These are phyloP conservation scores for Gossypium anomalum DNA, from an alignment of 345 rosid species.

Conservation along the genomic window DNA sequence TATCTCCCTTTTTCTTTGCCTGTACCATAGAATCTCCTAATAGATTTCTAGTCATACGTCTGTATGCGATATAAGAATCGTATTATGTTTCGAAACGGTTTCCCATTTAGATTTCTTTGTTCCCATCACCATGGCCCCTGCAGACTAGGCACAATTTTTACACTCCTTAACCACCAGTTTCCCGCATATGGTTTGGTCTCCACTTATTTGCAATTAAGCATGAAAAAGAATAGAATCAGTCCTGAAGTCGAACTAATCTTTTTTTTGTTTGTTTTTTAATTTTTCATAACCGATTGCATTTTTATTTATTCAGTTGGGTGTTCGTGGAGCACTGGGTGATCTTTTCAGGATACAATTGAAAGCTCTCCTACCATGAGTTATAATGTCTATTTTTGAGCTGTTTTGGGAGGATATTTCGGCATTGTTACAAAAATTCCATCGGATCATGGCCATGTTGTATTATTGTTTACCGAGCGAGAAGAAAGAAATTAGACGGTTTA, in stretches of 20 bases:
- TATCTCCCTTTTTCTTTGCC: slow-evolving; percentile 3
- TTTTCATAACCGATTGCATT: not conserved
- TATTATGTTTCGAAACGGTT: not conserved
- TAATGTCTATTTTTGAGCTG: not conserved
- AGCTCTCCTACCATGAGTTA: slow-evolving; percentile 56
- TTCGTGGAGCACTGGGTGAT: slow-evolving; percentile 83
- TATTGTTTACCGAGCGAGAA: not conserved
- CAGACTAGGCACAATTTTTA: not conserved
- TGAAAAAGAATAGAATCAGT: not conserved
- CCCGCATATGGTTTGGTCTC: not conserved
- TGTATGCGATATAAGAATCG: not conserved
- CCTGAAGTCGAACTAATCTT: not conserved
- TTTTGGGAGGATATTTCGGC: slow-evolving; percentile 20
- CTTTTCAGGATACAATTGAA: slow-evolving; percentile 83
- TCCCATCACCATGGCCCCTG: not conserved
- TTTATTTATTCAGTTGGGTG: slow-evolving; percentile 64
- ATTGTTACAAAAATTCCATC: slow-evolving; percentile 14
- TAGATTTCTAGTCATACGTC: not conserved
- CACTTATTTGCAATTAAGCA: not conserved
- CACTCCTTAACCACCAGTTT: not conserved
- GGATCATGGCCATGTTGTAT: not conserved
- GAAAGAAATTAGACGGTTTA: not conserved
- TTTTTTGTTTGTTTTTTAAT: not conserved
- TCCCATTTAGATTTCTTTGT: not conserved
- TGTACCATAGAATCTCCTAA: not conserved